A percentile compares a stretch with the other conserved stretches of the same genome.
Conservation (phyloP, 164 flowering plant genomes). For the Annona squamosa region DNA sequence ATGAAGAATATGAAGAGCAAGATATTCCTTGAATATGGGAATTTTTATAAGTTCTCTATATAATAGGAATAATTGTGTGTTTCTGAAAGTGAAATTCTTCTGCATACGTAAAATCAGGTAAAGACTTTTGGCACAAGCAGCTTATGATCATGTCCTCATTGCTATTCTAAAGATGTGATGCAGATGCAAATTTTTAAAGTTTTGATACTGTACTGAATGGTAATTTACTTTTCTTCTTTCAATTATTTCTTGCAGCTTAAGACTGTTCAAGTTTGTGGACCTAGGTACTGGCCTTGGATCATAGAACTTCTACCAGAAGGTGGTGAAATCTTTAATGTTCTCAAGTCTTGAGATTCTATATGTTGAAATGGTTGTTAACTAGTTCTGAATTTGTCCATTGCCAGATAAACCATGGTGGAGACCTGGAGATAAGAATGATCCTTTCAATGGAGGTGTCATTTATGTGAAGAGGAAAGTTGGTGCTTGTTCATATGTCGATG, state of each 20-base stretch:
- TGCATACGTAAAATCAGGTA: background rate
- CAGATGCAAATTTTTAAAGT: too few relatives aligned
- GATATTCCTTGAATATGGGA: too few relatives aligned
- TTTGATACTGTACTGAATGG: background rate
- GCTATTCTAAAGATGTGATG: background rate
- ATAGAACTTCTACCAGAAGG: constrained; percentile 81
- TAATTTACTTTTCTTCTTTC: background rate
- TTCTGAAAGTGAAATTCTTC: background rate
- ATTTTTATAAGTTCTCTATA: too few relatives aligned
- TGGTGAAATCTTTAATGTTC: constrained; percentile 13
- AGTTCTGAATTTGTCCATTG: background rate
- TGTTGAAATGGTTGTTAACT: background rate
- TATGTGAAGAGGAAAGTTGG: constrained; percentile 91
- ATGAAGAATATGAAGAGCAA: too few relatives aligned
- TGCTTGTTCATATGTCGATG: constrained; percentile 93
- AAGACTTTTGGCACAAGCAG: background rate
- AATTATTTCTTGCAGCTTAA: constrained; percentile 55
- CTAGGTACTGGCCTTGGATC: constrained; percentile 90
- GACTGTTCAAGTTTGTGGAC: constrained; percentile 80
- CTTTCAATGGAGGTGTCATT: constrained; percentile 78
- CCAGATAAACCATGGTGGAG: constrained; percentile 88
- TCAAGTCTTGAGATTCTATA: background rate
- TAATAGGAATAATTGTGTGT: background rate
- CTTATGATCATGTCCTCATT: background rate
- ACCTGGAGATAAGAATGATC: constrained; percentile 56